Conservation (phyloP, 2,329 filamentous ascomycete species). For the Fusarium penzigii region DNA sequence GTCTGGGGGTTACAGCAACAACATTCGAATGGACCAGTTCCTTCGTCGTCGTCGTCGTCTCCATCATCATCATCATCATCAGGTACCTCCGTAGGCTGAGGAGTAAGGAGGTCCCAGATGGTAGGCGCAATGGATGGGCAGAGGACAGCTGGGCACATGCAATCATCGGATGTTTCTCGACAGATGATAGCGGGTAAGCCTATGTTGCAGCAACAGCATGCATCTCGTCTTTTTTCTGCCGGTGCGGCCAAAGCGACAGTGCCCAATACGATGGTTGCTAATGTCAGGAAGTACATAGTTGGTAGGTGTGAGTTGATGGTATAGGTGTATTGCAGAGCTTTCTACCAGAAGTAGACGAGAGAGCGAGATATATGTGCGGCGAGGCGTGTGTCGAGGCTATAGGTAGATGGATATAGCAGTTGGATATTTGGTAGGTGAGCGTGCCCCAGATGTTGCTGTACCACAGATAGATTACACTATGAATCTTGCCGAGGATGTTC, state of each 20-base stretch:
- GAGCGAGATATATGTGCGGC: too few species aligned
- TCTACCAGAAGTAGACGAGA: background rate
- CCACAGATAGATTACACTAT: background rate
- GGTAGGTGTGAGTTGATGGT: background rate
- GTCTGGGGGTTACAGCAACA: slow-evolving; percentile 26
- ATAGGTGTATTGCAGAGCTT: background rate
- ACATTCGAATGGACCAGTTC: slow-evolving; percentile 8
- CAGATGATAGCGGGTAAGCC: slow-evolving; percentile 27
- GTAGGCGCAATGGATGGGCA: slow-evolving; percentile 21
- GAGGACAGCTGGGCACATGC: slow-evolving; percentile 28
- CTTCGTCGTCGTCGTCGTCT: background rate
- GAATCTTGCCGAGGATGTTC: background rate
- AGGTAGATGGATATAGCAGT: background rate
- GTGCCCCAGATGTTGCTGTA: background rate
- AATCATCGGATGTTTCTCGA: slow-evolving; percentile 20
- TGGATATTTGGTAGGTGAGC: background rate
- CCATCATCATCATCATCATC: background rate
- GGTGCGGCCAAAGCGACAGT: slow-evolving; percentile 21
- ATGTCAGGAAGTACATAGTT: slow-evolving; percentile 28
- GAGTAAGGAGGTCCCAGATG: background rate
- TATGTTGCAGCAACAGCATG: slow-evolving; percentile 39
- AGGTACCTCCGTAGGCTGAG: background rate
- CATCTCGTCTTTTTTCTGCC: slow-evolving; percentile 12
- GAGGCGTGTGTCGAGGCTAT: background rate
- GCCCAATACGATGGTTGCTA: slow-evolving; percentile 26